Percentiles rank a stretch among this genome's conserved stretches.
Conservation (phyloP, 257 asterid species). For the Solanum tacnaense region DNA sequence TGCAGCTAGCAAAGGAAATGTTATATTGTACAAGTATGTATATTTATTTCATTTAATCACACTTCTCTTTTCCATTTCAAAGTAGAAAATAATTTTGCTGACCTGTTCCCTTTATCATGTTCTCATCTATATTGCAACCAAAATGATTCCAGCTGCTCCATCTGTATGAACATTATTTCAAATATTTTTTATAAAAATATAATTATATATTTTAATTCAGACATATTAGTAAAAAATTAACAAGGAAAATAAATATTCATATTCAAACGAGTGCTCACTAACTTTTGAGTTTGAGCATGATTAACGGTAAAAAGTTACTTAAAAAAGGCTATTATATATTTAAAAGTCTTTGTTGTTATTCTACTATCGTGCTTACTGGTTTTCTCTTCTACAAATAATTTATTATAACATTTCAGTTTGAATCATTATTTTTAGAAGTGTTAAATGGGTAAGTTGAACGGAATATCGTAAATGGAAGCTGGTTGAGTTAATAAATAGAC, state of each 20-base stretch:
- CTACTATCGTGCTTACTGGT: neutral
- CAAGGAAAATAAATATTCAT: neutral
- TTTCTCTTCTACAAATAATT: neutral
- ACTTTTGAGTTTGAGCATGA: neutral
- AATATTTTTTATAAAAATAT: no score
- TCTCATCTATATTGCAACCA: conserved; percentile 57
- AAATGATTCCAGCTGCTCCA: conserved; percentile 99
- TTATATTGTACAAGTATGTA: neutral
- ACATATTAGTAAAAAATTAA: no score
- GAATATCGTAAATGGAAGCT: no score
- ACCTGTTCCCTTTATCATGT: conserved; percentile 69
- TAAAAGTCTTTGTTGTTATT: neutral
- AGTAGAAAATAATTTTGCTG: neutral
- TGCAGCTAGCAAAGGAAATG: neutral
- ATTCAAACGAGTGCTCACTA: neutral
- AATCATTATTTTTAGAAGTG: neutral
- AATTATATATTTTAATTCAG: neutral
- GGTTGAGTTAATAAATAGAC: no score
- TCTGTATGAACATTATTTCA: conserved; percentile 21
- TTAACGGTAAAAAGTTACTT: neutral
- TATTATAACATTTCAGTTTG: neutral
- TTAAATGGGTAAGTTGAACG: neutral
- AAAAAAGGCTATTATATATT: neutral
- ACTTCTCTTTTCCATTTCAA: neutral
- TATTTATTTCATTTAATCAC: neutral